Base-by-base conservation (phyloP, 176 grass and related monocot genomes). In the Rhynchospora tenuis region DNA sequence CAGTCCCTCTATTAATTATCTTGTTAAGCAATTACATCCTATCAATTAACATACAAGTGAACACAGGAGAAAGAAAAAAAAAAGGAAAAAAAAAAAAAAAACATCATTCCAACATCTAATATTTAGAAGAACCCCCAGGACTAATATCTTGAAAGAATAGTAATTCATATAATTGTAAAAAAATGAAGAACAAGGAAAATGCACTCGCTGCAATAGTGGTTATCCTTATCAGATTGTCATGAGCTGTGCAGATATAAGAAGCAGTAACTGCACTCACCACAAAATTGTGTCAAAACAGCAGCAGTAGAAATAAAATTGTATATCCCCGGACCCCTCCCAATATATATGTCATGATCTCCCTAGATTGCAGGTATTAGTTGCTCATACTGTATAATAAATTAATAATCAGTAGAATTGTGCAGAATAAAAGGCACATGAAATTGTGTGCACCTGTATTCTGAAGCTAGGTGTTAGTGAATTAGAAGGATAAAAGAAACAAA, bases 221-320 rank as follows among this genome's bases (percentile, higher is more conserved):
- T 99, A 58, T 99, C 97, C 58, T 95, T 99, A 59, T 99, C 97
- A 46, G 89, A 87, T 92, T 99, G 93, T 63, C 93, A 85, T 59
- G 97, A 93, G 66, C 91, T 95, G 93, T 66, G 97, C 93, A 50
- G 97, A 99, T 80, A 99, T 84, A 29, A 95, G 86, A 81, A 95
- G 93, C 71, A 99, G 90, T 17, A 87, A 99, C 92, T 0, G 97
- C 93, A 79, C 93, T 99, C 2, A 91, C 93, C 64, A 99, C 97
- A 73, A 99, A 83, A 99, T 99, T 44, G 97, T 93, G 78, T 99
- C 97, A 82, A 99, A 99, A 93, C 93, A 99, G 47, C 93, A 91
- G 78, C 95, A 93, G 82, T 99, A 99, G 78, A 93, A 99, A 88
- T 99, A 93, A 89, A 95, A 99, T 73, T 99, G 96, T 72, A 99